Evolutionary conservation across 768 basidiomycete genomes (phyloP), one percentile per base, ranked within the genome.

Genomic region (Lyophyllum atratum): DNA sequence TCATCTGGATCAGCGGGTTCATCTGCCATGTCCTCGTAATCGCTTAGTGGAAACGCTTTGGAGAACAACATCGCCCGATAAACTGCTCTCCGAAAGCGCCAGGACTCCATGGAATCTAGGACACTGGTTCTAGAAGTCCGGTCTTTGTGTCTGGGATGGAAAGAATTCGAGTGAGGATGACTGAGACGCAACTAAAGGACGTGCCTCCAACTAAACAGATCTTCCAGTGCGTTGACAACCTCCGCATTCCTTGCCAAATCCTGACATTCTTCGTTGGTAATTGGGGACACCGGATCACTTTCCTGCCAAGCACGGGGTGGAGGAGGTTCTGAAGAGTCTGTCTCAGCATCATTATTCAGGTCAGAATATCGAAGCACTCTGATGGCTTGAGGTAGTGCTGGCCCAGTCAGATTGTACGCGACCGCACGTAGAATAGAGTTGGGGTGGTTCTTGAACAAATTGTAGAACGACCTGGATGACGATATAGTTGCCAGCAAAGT

Each of bases 141-240:
- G 47, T 77, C 73, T 59, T 78, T 75, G 60, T 74, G 58, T 44
- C 77, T 78, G 53, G 9, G 15, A 11, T 31, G 7, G 15, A 3
- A 15, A 14, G 15, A 8, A 17, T 6, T 31, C 24, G 45, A 49
- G 15, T 19, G 15, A 46, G 17, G 21, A 33, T 43, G 12, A 29
- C 14, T 19, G 4, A 25, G 15, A 39, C 39, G 29, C 17, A n/a
- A 54, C 6, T 14, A n/a, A 21, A 37, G 31, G 25, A 60, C 68
- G 45, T 64, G 72, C 79, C 72, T 72, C 51, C 68, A 61, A 51
- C 78, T 79, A 59, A 74, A 80, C 1, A 78, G 56, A 45, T 71
- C 70, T 63, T 78, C 77, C 37, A 80, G 55, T 4, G 52, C 47
- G 3, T 46, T 61, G n/a, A 73, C 67, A 14, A 64, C 59, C n/a